phyloP scores from a whole-genome alignment of 148 eudicot genomes.

The Silene uniflora region DNA sequence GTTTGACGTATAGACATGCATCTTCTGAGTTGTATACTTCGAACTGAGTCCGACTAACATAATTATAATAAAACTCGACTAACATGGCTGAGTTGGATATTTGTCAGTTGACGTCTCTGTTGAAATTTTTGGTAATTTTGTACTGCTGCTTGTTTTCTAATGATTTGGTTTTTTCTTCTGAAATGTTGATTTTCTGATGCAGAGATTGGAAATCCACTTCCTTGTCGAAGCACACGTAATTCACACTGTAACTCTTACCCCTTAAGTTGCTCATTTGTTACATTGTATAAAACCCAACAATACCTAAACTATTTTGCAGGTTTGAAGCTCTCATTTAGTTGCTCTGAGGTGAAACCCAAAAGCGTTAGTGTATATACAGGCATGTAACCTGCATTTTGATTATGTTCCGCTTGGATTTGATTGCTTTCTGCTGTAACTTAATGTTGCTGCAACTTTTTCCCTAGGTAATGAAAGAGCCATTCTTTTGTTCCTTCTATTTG shows the following conservation, averaged over 20 bases:
- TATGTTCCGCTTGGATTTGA: background rate
- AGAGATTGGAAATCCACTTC: slow-evolving; percentile 62
- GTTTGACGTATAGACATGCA: too few relatives aligned
- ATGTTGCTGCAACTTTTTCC: slow-evolving; percentile 5
- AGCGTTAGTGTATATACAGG: slow-evolving; percentile 66
- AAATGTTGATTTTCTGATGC: slow-evolving; percentile 25
- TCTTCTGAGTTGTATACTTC: too few relatives aligned
- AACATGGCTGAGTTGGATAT: too few relatives aligned
- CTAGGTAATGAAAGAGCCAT: slow-evolving; percentile 73
- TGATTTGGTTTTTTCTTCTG: slow-evolving; percentile 15
- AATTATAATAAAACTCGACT: too few relatives aligned
- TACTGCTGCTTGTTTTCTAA: background rate
- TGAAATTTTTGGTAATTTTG: background rate
- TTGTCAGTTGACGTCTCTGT: background rate
- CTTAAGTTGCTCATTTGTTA: background rate
- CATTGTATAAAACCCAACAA: background rate
- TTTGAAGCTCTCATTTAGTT: slow-evolving; percentile 59
- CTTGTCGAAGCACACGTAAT: slow-evolving; percentile 60
- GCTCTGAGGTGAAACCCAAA: slow-evolving; percentile 51
- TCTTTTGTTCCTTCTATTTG: slow-evolving; percentile 58
- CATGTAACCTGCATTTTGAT: slow-evolving; percentile 20
- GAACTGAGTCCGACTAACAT: too few relatives aligned
- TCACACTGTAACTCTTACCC: background rate
- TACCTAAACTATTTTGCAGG: slow-evolving; percentile 33
- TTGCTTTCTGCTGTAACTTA: background rate